phyloP scores from a whole-genome alignment of 75 land plant genomes.

The Picea glauca region DNA sequence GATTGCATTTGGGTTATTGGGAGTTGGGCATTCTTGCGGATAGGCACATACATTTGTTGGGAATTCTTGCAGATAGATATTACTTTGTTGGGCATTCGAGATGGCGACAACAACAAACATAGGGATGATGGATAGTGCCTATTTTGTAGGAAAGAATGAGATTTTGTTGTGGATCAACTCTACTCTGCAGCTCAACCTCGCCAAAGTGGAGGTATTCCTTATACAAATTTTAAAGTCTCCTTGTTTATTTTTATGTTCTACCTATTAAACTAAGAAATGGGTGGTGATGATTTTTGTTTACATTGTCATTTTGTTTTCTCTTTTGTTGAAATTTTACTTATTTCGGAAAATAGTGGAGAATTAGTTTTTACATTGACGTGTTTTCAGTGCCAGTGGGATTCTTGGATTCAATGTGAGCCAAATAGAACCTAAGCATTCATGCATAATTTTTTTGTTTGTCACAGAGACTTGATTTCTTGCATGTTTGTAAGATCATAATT shows the following conservation, averaged over 20 bases:
- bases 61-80: background rate
- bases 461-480: background rate
- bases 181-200: conserved; percentile 60
- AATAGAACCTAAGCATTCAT: background rate
- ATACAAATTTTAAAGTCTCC: conserved; percentile 7
- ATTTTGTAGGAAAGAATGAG: conserved; percentile 68
- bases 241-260: background rate
- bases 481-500: background rate
- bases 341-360: background rate
- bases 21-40: background rate
- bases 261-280: background rate
- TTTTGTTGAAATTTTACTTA: too few species aligned
- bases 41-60: background rate
- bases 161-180: conserved; percentile 66
- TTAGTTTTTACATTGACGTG: background rate
- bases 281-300: background rate
- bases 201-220: conserved; percentile 54
- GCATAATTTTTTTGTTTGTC: background rate
- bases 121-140: conserved; percentile 62
- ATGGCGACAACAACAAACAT: conserved; percentile 16
- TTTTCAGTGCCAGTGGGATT: background rate
- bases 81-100: background rate
- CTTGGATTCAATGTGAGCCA: conserved; percentile 1
- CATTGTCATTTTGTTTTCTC: background rate
- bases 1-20: conserved; percentile 3